Evolutionary conservation across 441 rosid species (phyloP).

Genomic region (Monsonia emarginata): DNA sequence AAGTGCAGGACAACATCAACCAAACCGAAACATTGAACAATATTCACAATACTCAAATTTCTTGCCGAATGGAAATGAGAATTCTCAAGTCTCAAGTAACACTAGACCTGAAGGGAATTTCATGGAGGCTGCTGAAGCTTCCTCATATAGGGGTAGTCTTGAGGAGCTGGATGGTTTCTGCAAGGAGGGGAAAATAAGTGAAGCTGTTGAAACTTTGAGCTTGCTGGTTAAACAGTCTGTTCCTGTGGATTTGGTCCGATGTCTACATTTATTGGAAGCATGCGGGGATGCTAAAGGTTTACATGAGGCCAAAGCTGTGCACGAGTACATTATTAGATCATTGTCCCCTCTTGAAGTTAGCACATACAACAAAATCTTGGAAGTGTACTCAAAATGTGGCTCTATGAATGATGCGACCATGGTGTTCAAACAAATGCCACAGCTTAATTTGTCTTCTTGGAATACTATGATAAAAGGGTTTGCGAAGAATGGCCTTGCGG

Average conservation of each 20-base stretch:
- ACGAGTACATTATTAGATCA: slow-evolving; percentile 33
- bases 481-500: slow-evolving; percentile 59
- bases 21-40: slow-evolving; percentile 11
- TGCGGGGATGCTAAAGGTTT: slow-evolving; percentile 58
- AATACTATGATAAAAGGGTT: slow-evolving; percentile 51
- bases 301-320: slow-evolving; percentile 52
- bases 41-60: slow-evolving; percentile 9
- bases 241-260: slow-evolving; percentile 39
- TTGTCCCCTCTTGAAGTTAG: slow-evolving; percentile 29
- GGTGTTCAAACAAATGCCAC: slow-evolving; percentile 47
- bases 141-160: slow-evolving; percentile 10
- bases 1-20: slow-evolving; percentile 14
- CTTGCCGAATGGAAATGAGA: background rate
- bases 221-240: slow-evolving; percentile 31
- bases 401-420: slow-evolving; percentile 35
- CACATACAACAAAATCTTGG: slow-evolving; percentile 39
- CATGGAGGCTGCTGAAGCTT: slow-evolving; percentile 19
- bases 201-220: slow-evolving; percentile 38
- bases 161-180: slow-evolving; percentile 47
- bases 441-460: slow-evolving; percentile 51
- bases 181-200: slow-evolving; percentile 46
- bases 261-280: slow-evolving; percentile 37
- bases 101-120: slow-evolving; percentile 11
- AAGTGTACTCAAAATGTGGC: slow-evolving; percentile 61
- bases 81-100: slow-evolving; percentile 13